These are phyloP conservation scores for Bauhinia variegata DNA, from an alignment of 306 rosid genomes.

Conservation along the genomic window DNA sequence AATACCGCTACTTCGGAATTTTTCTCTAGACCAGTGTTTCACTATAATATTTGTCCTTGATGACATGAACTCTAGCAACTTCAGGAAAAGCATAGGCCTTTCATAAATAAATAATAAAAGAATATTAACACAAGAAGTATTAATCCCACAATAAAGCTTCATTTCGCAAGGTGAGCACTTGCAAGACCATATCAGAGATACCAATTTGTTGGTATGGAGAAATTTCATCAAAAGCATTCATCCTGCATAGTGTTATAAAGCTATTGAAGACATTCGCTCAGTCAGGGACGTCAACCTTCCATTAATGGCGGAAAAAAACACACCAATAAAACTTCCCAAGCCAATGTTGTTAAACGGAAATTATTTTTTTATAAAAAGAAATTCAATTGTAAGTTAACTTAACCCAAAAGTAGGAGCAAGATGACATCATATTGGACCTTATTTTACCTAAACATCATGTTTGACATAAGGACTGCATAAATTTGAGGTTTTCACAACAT, in stretches of 20 bases:
- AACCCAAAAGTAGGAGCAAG: conserved; percentile 23
- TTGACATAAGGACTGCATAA: conserved; percentile 23
- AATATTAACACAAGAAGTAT: not conserved
- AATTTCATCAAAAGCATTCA: conserved; percentile 16
- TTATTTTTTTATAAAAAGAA: too few relatives aligned
- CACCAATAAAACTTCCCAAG: conserved; percentile 21
- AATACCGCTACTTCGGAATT: conserved; percentile 31
- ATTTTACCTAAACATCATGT: too few relatives aligned
- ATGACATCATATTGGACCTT: not conserved
- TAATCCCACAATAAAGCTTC: not conserved
- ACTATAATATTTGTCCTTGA: too few relatives aligned
- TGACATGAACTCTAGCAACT: not conserved
- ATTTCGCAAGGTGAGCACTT: not conserved
- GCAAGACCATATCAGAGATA: too few relatives aligned
- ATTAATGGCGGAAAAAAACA: conserved; percentile 14
- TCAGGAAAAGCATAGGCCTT: too few relatives aligned
- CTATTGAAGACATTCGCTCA: conserved; percentile 22
- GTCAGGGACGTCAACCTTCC: not conserved
- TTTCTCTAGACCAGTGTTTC: conserved; percentile 5
- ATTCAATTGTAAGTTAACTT: not conserved
- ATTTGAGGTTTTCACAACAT: conserved; percentile 8
- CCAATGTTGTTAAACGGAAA: not conserved
- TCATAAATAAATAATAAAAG: too few relatives aligned
- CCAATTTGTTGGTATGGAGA: conserved; percentile 10
- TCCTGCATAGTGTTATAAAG: conserved; percentile 10